A percentile compares a stretch with the other conserved stretches of the same genome.
These are phyloP conservation scores for Cladosporium sp. DNA, from an alignment of 2,329 filamentous ascomycete species.

Conservation along the genomic window DNA sequence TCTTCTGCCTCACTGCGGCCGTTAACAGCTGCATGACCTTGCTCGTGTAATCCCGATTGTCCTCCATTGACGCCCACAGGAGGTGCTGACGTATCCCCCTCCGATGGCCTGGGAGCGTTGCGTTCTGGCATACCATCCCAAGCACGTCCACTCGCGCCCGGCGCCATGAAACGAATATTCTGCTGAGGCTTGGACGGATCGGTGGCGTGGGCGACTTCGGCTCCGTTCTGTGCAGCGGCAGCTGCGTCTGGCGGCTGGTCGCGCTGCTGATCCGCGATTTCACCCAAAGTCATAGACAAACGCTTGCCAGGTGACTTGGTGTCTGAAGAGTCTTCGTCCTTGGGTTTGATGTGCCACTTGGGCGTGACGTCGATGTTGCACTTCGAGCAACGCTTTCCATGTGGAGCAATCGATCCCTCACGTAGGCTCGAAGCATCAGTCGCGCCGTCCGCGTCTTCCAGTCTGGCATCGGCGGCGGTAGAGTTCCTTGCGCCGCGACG, in stretches of 20 bases:
- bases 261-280: conserved; percentile 28
- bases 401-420: conserved; percentile 29
- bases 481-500: conserved; percentile 39
- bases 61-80: background rate
- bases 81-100: conserved; percentile 1
- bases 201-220: background rate
- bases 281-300: conserved; percentile 31
- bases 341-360: conserved; percentile 49
- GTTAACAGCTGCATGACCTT: background rate
- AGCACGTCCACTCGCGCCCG: conserved; percentile 32
- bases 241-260: conserved; percentile 10
- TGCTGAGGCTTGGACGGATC: conserved; percentile 21
- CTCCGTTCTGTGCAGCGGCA: background rate
- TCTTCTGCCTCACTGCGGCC: conserved; percentile 17
- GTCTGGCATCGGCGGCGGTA: conserved; percentile 33
- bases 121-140: conserved; percentile 37
- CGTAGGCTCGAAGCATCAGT: conserved; percentile 31
- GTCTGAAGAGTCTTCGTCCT: background rate
- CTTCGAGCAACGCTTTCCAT: conserved; percentile 45
- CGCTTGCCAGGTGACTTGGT: conserved; percentile 19
- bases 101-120: conserved; percentile 18
- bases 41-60: background rate
- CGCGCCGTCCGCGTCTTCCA: conserved; percentile 32
- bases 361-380: conserved; percentile 69
- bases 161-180: conserved; percentile 34